These are phyloP conservation scores for Crassisporium funariophilum DNA, from an alignment of 768 basidiomycete genomes.

Conservation along the genomic window DNA sequence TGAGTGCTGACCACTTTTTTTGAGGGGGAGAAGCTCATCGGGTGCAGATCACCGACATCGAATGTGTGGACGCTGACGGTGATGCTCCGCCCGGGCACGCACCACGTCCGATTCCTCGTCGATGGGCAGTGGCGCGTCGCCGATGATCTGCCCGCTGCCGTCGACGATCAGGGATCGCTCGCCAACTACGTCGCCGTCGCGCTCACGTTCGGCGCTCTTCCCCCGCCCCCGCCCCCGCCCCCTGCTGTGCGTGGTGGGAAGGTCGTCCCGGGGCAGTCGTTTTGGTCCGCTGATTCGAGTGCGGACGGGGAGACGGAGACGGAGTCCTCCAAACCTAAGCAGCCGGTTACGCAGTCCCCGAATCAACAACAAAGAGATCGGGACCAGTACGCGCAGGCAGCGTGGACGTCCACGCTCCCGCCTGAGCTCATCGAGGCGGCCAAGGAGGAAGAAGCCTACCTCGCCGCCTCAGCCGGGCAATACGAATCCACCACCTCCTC, in stretches of 20 bases:
- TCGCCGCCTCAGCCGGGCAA: slow-evolving; percentile 48
- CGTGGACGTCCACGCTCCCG: slow-evolving; percentile 84
- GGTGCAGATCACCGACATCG: slow-evolving; percentile 33
- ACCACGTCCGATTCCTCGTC: slow-evolving; percentile 93
- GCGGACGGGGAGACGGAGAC: slow-evolving; percentile 36
- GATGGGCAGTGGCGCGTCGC: slow-evolving; percentile 86
- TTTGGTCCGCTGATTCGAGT: slow-evolving; percentile 41
- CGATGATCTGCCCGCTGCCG: slow-evolving; percentile 77
- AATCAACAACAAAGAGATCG: too few species aligned
- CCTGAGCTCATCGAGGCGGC: slow-evolving; percentile 78
- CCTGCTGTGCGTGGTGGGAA: slow-evolving; percentile 18
- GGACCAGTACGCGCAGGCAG: slow-evolving; percentile 22
- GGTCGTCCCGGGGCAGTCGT: slow-evolving; percentile 38
- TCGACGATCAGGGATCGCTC: slow-evolving; percentile 91
- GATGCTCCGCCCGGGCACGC: slow-evolving; percentile 80
- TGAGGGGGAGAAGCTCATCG: too few species aligned
- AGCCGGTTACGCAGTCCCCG: slow-evolving; percentile 2
- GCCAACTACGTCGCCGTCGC: slow-evolving; percentile 90
- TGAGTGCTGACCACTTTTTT: slow-evolving; percentile 30
- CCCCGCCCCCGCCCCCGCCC: slow-evolving; percentile 25
- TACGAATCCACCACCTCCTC: slow-evolving; percentile 21
- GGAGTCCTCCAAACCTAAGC: slow-evolving; percentile 11
- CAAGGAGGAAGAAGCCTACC: slow-evolving; percentile 79
- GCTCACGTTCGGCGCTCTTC: slow-evolving; percentile 25
- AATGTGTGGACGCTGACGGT: slow-evolving; percentile 40